Evolutionary conservation across 1,284 basidiomycete genomes (phyloP).

Genomic region (Cutaneotrichosporon sp.): DNA sequence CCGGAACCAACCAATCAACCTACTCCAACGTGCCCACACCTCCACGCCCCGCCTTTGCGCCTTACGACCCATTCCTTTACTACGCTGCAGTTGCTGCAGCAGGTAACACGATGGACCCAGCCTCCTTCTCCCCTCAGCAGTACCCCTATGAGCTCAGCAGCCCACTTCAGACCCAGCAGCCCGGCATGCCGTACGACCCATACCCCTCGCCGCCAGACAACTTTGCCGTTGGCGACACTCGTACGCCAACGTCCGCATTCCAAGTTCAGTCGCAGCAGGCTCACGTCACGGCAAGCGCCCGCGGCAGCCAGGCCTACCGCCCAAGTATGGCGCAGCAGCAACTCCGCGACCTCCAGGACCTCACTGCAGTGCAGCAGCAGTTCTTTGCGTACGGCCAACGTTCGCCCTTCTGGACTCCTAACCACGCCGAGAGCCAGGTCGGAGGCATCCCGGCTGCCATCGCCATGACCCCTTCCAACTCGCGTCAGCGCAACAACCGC

Average conservation of each 20-base stretch:
- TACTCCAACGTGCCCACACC: conserved; percentile 11
- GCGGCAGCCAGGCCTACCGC: background rate
- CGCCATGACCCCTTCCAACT: background rate
- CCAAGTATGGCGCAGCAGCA: conserved; percentile 12
- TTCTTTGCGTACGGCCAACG: conserved; percentile 6
- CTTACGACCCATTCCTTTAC: conserved; percentile 10
- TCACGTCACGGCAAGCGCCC: background rate
- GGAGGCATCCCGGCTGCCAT: background rate
- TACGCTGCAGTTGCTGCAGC: conserved; percentile 4
- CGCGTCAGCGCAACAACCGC: conserved; percentile 5
- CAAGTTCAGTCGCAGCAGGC: background rate
- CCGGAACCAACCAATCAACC: background rate
- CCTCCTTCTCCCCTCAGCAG: conserved; percentile 3
- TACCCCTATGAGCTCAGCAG: conserved; percentile 8
- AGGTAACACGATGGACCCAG: conserved; percentile 5
- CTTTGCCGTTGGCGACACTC: background rate
- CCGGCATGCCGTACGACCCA: conserved; percentile 8
- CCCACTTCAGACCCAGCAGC: conserved; percentile 9
- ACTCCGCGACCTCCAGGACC: conserved; percentile 6
- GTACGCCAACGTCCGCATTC: background rate
- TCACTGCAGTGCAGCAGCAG: background rate
- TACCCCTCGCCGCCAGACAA: conserved; percentile 12
- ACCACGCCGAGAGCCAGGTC: background rate
- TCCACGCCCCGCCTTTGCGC: conserved; percentile 9
- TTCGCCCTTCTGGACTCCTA: conserved; percentile 3